Percentiles rank a stretch among this genome's conserved stretches.
Conservation (phyloP, 331 rosid species). For the Pyracantha coccinea region DNA sequence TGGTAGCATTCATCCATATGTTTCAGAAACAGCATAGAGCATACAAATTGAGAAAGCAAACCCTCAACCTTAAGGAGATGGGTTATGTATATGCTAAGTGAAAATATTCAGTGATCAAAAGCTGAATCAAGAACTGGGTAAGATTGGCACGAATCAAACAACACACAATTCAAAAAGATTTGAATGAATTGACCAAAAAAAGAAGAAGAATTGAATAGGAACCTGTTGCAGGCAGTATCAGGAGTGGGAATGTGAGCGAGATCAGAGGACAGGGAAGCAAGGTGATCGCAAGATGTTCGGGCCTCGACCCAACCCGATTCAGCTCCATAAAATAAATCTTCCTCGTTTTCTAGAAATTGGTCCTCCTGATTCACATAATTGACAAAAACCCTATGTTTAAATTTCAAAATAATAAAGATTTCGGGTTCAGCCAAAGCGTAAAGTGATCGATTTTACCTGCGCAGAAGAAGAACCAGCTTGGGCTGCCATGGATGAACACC, state of each 20-base stretch:
- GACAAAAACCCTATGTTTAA: background rate
- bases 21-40: background rate
- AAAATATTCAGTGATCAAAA: background rate
- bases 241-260: conserved; percentile 65
- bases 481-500: conserved; percentile 23
- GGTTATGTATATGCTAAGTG: background rate
- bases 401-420: background rate
- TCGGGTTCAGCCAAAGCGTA: background rate
- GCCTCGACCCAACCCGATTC: conserved; percentile 87
- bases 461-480: conserved; percentile 25
- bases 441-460: conserved; percentile 10
- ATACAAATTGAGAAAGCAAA: no score
- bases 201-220: no score
- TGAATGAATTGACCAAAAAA: background rate
- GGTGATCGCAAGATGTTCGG: conserved; percentile 55
- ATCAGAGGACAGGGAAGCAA: conserved; percentile 41
- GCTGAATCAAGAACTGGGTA: background rate
- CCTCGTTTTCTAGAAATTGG: conserved; percentile 39
- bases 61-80: background rate
- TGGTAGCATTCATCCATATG: background rate
- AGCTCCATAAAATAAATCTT: conserved; percentile 28
- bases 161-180: background rate
- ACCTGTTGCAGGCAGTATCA: conserved; percentile 56
- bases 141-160: background rate
- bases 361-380: conserved; percentile 15